These are phyloP conservation scores for Sporothrix phasma DNA, from an alignment of 2,329 filamentous ascomycete species.

Conservation along the genomic window DNA sequence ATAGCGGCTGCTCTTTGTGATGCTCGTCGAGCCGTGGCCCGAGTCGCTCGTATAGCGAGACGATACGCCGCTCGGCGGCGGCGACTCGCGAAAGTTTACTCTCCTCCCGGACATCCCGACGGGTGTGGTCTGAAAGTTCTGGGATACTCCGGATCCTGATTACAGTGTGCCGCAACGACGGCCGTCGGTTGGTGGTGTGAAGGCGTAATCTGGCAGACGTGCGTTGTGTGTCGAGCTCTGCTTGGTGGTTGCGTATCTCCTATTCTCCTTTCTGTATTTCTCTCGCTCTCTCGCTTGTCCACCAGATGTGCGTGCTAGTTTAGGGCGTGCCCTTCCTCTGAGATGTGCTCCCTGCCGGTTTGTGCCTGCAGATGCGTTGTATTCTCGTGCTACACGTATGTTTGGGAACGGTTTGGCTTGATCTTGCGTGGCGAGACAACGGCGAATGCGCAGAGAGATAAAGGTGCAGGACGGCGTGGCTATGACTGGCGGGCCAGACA, in stretches of 20 bases:
- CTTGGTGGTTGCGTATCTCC: neutral
- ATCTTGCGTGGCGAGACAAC: slow-evolving; percentile 12
- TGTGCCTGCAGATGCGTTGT: slow-evolving; percentile 11
- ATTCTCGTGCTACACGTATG: slow-evolving; percentile 1
- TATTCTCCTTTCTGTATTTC: neutral
- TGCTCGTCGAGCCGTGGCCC: slow-evolving; percentile 27
- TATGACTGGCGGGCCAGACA: slow-evolving; percentile 22
- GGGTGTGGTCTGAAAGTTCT: neutral
- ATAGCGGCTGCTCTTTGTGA: slow-evolving; percentile 13
- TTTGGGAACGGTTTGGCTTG: neutral
- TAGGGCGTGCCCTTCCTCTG: slow-evolving; percentile 1
- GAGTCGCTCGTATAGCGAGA: slow-evolving; percentile 27
- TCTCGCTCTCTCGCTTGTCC: neutral
- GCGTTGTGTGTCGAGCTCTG: neutral
- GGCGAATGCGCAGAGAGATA: slow-evolving; percentile 14
- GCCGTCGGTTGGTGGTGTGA: neutral
- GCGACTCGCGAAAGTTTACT: slow-evolving; percentile 27
- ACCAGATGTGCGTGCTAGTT: slow-evolving; percentile 6
- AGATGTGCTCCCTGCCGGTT: neutral
- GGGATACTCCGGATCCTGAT: neutral
- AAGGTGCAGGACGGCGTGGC: slow-evolving; percentile 24
- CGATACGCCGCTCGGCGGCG: slow-evolving; percentile 22
- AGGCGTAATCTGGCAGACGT: neutral
- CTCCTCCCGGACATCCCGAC: slow-evolving; percentile 21
- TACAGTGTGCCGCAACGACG: neutral